Evolutionary conservation across 2,329 filamentous ascomycete species (phyloP), one percentile per base, ranked within the genome.

Genomic region (Sporothrix phasma): DNA sequence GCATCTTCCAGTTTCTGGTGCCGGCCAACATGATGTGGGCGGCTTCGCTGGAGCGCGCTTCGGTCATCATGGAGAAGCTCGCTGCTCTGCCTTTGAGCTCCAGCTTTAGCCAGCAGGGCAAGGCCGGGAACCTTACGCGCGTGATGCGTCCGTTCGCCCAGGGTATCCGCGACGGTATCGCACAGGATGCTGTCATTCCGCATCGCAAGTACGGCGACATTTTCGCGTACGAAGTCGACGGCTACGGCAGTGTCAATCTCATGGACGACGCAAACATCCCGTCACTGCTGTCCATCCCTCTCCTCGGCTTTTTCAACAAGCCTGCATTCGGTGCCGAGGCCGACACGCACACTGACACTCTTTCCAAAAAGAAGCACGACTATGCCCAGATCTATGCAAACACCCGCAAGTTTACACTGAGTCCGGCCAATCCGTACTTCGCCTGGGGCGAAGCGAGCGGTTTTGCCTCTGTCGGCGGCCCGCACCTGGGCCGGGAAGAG

Each of bases 1-100:
- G 89, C 0, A 88, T 90, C 45, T 87, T 91, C 66, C 90, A 93
- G 72, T 93, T 92, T 74, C 86, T 95, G 70, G 89, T 97, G 69
- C 93, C 93, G 0, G 87, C 89, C 37, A 97, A 97, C 73, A 91
- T 91, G 87, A 89, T 90, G 87, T 86, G 91, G 69, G 80, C 85
- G 31, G 76, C 81, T 19, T 88, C 85, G 69, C 79, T 92, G 3
- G 75, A 76, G 8, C 76, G 79, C 0, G 74, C 80, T 69, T 70
- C 79, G 71, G 65, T 74, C 67, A 77, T 83, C 66, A 80, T 80
- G 74, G 71, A 74, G 22, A 68, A 69, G 3, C 72, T 82, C 4
- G 76, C 78, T 10, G 49, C 43, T 26, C 34, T 22, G 2, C n/a
- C 51, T 2, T 15, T 11, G 5, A 39, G 31, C 3, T 22, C 51